Evolutionary conservation across 371 early-diverging fungal genomes (phyloP).

Genomic region (Lichtheimia corymbifera): DNA sequence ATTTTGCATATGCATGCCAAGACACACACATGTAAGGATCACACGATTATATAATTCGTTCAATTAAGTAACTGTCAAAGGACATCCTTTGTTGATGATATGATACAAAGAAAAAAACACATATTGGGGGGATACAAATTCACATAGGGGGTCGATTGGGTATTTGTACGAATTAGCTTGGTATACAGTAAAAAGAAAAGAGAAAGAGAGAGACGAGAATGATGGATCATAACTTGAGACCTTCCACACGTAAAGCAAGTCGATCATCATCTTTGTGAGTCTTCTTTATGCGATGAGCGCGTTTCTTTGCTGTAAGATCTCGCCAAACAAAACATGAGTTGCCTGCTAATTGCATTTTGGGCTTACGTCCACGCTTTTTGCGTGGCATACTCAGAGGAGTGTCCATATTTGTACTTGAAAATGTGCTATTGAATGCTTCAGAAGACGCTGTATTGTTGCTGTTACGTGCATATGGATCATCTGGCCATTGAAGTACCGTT

Average conservation of each 20-base stretch:
- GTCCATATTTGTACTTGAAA: conserved; percentile 42
- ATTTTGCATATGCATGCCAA: conserved; percentile 1
- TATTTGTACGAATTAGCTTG: no score
- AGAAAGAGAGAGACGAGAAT: background rate
- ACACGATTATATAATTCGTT: no score
- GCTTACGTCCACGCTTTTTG: conserved; percentile 50
- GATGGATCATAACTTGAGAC: background rate
- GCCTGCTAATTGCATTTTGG: conserved; percentile 46
- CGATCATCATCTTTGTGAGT: conserved; percentile 6
- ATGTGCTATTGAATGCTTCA: conserved; percentile 24
- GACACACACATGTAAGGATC: background rate
- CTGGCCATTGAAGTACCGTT: conserved; percentile 1
- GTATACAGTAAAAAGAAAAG: background rate
- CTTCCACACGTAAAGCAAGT: conserved; percentile 2
- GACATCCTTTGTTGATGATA: background rate
- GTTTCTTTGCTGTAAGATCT: conserved; percentile 39
- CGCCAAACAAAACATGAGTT: conserved; percentile 56
- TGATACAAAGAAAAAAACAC: background rate
- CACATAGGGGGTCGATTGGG: background rate
- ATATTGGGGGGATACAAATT: background rate
- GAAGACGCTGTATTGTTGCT: conserved; percentile 10
- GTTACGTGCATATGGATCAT: background rate
- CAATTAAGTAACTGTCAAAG: no score
- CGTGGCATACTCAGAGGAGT: conserved; percentile 43
- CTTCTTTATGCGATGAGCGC: conserved; percentile 24